A percentile compares a stretch with the other conserved stretches of the same genome.
Evolutionary conservation across 352 stramenopile species (phyloP).

Genomic region (Phytopythium cucurbitacearum): DNA sequence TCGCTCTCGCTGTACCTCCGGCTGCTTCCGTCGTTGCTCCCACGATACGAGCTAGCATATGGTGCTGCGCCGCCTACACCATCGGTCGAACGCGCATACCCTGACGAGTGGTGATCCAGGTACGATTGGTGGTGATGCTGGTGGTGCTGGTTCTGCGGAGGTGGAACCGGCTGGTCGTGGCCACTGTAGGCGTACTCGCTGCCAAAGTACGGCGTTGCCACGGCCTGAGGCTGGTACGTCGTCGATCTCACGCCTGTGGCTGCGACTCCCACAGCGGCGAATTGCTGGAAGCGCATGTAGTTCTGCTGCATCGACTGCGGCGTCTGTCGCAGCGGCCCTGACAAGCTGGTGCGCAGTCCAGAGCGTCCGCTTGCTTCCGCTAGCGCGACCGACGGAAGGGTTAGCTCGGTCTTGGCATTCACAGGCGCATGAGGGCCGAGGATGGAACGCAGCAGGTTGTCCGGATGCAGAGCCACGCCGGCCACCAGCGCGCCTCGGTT

Average conservation of each 20-base stretch:
- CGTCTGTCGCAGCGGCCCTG: constrained; percentile 2
- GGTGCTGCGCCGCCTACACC: too few relatives aligned
- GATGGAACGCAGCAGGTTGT: constrained; percentile 77
- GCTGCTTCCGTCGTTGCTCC: constrained; percentile 22
- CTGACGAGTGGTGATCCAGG: background rate
- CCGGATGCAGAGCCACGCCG: constrained; percentile 66
- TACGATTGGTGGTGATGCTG: constrained; percentile 19
- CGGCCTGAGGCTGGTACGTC: constrained; percentile 6
- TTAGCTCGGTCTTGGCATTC: constrained; percentile 43
- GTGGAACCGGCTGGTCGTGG: constrained; percentile 13
- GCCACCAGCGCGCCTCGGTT: constrained; percentile 55
- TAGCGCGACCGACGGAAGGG: constrained; percentile 1
- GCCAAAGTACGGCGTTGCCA: constrained; percentile 15
- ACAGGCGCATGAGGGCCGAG: constrained; percentile 50
- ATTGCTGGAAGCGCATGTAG: constrained; percentile 12
- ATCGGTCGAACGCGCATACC: too few relatives aligned
- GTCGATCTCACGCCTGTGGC: constrained; percentile 1
- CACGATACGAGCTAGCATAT: background rate
- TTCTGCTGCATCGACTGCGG: constrained; percentile 13
- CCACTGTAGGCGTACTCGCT: constrained; percentile 2
- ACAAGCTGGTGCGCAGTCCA: too few relatives aligned
- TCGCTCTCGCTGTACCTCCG: constrained; percentile 69
- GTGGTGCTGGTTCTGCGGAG: constrained; percentile 18
- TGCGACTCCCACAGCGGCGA: background rate
- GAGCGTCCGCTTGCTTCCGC: background rate